phyloP scores from a whole-genome alignment of 2,329 filamentous ascomycete genomes.

The Colletotrichum graminicola region DNA sequence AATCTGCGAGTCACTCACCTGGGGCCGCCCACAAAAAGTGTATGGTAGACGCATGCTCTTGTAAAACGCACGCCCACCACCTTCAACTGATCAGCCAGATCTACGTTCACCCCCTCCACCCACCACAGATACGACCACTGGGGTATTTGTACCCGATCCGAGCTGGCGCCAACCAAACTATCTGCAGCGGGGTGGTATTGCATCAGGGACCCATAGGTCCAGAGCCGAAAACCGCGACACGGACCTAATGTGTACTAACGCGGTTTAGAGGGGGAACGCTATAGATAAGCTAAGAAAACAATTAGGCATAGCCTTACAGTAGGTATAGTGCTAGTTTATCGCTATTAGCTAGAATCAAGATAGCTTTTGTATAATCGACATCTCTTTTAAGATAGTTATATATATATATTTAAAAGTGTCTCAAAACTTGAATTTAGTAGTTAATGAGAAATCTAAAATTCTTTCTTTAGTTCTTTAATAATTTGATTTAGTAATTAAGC shows the following conservation, averaged over 20 bases:
- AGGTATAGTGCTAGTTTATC: too few relatives aligned
- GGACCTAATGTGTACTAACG: slow-evolving; percentile 32
- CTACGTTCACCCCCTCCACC: slow-evolving; percentile 26
- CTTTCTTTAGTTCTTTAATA: too few relatives aligned
- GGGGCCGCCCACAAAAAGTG: not conserved
- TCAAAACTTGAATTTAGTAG: too few relatives aligned
- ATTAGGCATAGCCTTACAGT: not conserved
- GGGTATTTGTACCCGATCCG: slow-evolving; percentile 27
- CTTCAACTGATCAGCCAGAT: not conserved
- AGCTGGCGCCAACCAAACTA: slow-evolving; percentile 35
- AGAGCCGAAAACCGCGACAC: slow-evolving; percentile 22
- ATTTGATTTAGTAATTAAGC: too few relatives aligned
- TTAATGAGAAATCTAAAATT: too few relatives aligned
- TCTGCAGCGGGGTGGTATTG: slow-evolving; percentile 36
- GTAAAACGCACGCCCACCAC: slow-evolving; percentile 14
- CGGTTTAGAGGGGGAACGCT: slow-evolving; percentile 26
- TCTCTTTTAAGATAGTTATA: too few relatives aligned
- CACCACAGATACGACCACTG: not conserved
- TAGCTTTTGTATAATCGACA: too few relatives aligned
- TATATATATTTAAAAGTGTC: too few relatives aligned
- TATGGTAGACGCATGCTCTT: slow-evolving; percentile 3
- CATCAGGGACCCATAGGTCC: slow-evolving; percentile 27
- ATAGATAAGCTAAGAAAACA: too few relatives aligned
- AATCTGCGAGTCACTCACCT: slow-evolving; percentile 34
- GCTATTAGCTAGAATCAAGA: too few relatives aligned